phyloP scores from a whole-genome alignment of 2,329 filamentous ascomycete species.

The Colletotrichum camelliae region DNA sequence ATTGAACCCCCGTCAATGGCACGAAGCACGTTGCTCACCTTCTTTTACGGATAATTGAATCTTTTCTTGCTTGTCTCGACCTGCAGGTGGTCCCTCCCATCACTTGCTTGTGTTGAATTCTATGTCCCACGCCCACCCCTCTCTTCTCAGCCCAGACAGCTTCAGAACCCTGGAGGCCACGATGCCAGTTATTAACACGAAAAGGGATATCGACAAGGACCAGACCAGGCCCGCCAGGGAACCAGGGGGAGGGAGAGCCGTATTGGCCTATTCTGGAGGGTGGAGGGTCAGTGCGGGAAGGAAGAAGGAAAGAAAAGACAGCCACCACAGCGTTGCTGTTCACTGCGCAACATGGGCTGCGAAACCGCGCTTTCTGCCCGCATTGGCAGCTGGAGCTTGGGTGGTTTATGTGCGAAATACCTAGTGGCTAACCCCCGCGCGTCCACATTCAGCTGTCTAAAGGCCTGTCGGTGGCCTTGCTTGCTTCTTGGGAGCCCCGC shows the following conservation, averaged over 20 bases:
- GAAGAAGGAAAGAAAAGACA: background rate
- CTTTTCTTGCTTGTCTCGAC: background rate
- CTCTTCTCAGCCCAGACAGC: background rate
- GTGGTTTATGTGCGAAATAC: background rate
- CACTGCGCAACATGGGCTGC: background rate
- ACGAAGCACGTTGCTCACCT: background rate
- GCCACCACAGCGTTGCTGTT: background rate
- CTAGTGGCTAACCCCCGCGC: background rate
- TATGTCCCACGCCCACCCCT: background rate
- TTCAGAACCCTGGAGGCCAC: background rate
- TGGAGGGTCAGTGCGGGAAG: background rate
- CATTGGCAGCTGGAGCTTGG: constrained; percentile 10
- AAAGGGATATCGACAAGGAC: background rate
- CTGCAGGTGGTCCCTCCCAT: background rate
- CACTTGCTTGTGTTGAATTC: background rate
- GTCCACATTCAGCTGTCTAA: background rate
- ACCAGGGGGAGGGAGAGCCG: background rate
- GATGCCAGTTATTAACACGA: background rate
- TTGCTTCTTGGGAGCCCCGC: background rate
- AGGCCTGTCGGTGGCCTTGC: background rate
- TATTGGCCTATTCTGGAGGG: background rate
- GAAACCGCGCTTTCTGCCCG: background rate
- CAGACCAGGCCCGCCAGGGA: background rate
- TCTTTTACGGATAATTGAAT: background rate
- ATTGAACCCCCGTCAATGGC: background rate